Evolutionary conservation across 2,329 filamentous ascomycete species (phyloP), one percentile per base, ranked within the genome.

Genomic region (Diaporthe ampelina): DNA sequence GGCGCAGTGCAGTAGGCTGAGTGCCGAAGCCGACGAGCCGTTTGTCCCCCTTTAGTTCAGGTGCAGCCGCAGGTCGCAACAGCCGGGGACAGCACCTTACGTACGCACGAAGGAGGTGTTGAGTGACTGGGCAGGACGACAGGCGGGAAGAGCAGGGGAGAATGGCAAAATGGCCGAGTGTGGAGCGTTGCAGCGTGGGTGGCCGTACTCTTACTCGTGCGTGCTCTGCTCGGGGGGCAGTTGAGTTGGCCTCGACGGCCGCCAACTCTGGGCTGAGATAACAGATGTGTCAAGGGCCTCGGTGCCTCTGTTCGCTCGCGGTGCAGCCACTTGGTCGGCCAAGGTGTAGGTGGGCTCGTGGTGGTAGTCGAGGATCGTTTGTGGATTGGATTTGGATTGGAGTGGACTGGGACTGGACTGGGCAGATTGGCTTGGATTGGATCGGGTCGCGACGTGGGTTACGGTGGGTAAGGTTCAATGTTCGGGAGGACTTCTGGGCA

Each of bases 241-340:
- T 73, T 43, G 67, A 61, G 56, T 63, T 37, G 76, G 77, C 76
- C 77, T 78, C 75, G 73, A 77, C 70, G 76, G 76, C 77, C 74
- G 74, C 76, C 74, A 70, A 74, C 75, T 43, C 76, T 72, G 45
- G 45, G 69, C 70, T 58, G 74, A 76, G 74, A 77, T 76, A 76
- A 54, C 70, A 73, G 69, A 61, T 56, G 40, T 61, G 65, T 57
- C 72, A 37, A 68, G 63, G 61, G 40, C 50, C 43, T 73, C 70
- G 70, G 45, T 54, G 65, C 56, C 26, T 69, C 26, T 73, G 24
- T 17, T 63, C 61, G 45, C 37, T 50, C 45, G 21, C 37, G 35
- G 56, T 43, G 54, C 37, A 57, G n/a, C 21, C 37, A 58, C 69
- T 43, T 70, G 48, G 37, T 69, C 70, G 68, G 67, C 24, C 56